Percentiles rank a stretch among this genome's conserved stretches.
Evolutionary conservation across 495 filamentous ascomycete species (phyloP).

Genomic region (Daldinia bambusicola): DNA sequence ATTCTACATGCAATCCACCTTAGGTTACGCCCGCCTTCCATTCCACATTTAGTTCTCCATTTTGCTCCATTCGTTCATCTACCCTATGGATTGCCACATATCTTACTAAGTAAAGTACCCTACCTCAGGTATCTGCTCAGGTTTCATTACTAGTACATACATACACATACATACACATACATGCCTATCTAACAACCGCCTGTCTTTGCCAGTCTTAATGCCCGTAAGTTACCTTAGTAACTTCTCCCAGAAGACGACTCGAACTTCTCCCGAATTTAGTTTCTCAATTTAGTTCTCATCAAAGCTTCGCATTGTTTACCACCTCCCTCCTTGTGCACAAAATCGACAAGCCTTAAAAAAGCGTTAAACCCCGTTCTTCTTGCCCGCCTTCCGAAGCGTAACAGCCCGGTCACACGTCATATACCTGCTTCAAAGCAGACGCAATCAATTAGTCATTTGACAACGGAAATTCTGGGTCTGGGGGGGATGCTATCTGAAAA

Average conservation of each 20-base stretch:
- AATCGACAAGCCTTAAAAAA: constrained; percentile 2
- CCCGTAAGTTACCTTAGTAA: too few species aligned
- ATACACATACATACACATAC: too few species aligned
- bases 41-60: constrained; percentile 15
- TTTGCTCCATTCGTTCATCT: constrained; percentile 5
- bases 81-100: constrained; percentile 40
- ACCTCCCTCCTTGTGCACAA: constrained; percentile 8
- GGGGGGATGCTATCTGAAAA: constrained; percentile 11
- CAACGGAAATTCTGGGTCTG: constrained; percentile 8
- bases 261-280: constrained; percentile 13
- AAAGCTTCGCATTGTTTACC: constrained; percentile 31
- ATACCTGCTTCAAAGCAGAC: constrained; percentile 24
- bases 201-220: constrained; percentile 4
- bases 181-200: constrained; percentile 4
- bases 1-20: neutral
- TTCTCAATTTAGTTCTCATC: constrained; percentile 1
- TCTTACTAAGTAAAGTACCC: constrained; percentile 19
- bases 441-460: constrained; percentile 34
- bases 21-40: constrained; percentile 10
- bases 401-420: constrained; percentile 32
- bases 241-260: neutral
- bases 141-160: constrained; percentile 10
- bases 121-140: constrained; percentile 6
- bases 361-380: constrained; percentile 1
- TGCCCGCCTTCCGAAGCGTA: constrained; percentile 5